Base-by-base conservation (phyloP, 2,329 filamentous ascomycete species). In the Exserohilum rostratum region DNA sequence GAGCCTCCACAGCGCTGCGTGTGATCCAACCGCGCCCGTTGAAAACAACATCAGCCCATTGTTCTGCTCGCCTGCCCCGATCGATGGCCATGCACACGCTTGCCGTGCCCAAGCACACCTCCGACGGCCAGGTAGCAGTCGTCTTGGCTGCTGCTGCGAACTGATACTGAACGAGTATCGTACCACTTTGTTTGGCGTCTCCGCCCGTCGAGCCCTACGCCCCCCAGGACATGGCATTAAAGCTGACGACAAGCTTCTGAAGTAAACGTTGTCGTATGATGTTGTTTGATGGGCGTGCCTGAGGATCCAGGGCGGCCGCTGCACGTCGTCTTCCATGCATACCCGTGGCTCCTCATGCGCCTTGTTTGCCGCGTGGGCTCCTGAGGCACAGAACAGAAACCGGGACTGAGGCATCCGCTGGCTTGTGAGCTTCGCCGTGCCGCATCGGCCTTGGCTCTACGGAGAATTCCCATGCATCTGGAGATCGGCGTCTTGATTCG, bases 221-320 rank as follows among this genome's bases (percentile, higher is more conserved):
- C 31, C n/a, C 53, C 43, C 43, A 45, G 42, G 4, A 18, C 44
- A 53, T 50, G 55, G 50, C 60, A 52, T 60, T 58, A 56, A 58
- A 43, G 55, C 53, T 56, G 50, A 61, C 17, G 56, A 55, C 58
- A 53, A 51, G 48, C 35, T 50, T 56, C 65, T 68, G 68, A 61
- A 46, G 69, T 62, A 73, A 74, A 73, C 70, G 66, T 67, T 60
- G 69, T 72, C 68, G 70, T 73, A 72, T 63, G 68, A 73, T 64
- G 58, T 60, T 68, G 70, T 72, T 72, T 72, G 68, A 70, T 65
- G 57, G 49, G 38, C 55, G 50, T 34, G 57, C 57, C 57, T 56
- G 44, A 58, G 45, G 52, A 57, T 46, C 53, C 53, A 56, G 53
- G 55, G 57, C 43, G n/a, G 40, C 35, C 47, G 22, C 55, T 53